phyloP scores from a whole-genome alignment of 768 basidiomycete species.

The Dentipellis sp. region DNA sequence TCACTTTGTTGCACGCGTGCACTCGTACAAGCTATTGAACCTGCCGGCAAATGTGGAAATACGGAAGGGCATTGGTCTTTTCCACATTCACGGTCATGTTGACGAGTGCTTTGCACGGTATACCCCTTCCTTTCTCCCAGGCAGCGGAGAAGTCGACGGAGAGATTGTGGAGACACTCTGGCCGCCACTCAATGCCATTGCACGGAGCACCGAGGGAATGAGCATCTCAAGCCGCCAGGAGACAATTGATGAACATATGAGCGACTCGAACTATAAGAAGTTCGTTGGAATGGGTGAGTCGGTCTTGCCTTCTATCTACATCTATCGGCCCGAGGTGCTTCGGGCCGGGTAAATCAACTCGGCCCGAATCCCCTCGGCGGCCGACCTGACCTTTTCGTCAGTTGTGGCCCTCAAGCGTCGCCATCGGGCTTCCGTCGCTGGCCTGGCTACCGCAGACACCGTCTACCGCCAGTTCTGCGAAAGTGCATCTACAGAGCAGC shows the following conservation, averaged over 20 bases:
- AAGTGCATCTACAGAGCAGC: no score
- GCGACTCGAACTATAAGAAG: slow-evolving; percentile 27
- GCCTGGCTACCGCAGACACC: no score
- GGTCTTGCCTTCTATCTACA: background rate
- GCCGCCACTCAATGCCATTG: slow-evolving; percentile 21
- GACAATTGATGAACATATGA: slow-evolving; percentile 23
- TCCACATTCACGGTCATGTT: slow-evolving; percentile 24
- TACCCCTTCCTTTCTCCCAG: slow-evolving; percentile 19
- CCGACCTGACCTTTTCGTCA: no score
- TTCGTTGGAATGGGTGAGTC: slow-evolving; percentile 16
- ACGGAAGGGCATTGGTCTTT: slow-evolving; percentile 17
- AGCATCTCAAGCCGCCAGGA: slow-evolving; percentile 14
- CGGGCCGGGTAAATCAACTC: no score
- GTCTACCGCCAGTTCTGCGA: no score
- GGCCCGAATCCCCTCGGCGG: no score
- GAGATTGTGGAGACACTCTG: slow-evolving; percentile 28
- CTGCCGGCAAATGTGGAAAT: background rate
- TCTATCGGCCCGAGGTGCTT: background rate
- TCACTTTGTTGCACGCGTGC: background rate
- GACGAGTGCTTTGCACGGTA: slow-evolving; percentile 18
- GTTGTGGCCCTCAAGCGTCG: background rate
- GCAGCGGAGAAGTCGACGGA: slow-evolving; percentile 21
- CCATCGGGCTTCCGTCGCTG: background rate
- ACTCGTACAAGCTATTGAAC: background rate
- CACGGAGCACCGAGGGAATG: slow-evolving; percentile 16